Conservation (phyloP, 257 asterid genomes). For the Gardenia jasminoides region DNA sequence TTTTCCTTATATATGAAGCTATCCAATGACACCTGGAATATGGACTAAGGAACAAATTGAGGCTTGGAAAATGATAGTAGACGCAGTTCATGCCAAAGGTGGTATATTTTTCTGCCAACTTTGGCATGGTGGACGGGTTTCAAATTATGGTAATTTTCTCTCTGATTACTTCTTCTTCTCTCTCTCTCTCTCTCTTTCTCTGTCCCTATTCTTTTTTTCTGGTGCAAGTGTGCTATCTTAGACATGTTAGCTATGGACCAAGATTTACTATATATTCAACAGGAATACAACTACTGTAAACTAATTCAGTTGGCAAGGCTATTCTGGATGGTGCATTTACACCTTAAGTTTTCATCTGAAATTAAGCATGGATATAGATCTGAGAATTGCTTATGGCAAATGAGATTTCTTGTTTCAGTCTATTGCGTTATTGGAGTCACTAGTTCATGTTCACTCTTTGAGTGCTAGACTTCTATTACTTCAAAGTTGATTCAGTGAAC, state of each 20-base stretch:
- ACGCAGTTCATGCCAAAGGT: slow-evolving; percentile 38
- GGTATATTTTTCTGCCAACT: slow-evolving; percentile 35
- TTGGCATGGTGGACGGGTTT: slow-evolving; percentile 31
- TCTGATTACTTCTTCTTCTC: background rate
- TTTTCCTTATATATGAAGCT: background rate
- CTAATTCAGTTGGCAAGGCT: background rate
- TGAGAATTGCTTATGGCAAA: no score
- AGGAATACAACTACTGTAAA: background rate
- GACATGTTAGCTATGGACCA: background rate
- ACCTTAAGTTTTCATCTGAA: no score
- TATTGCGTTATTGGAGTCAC: no score
- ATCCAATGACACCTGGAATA: slow-evolving; percentile 24
- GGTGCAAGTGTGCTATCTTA: background rate
- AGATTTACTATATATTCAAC: no score
- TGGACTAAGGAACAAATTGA: slow-evolving; percentile 41
- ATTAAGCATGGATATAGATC: no score
- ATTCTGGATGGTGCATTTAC: no score
- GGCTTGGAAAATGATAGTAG: slow-evolving; percentile 45
- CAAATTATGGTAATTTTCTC: slow-evolving; percentile 16
- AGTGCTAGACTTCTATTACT: no score
- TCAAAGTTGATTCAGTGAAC: no score
- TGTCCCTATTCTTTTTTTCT: no score
- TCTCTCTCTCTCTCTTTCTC: no score
- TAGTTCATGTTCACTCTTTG: no score
- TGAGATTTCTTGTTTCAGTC: background rate